Evolutionary conservation across 805 yeast genomes (phyloP), one percentile per base, ranked within the genome.

Genomic region (Yamadazyma tumulicola): DNA sequence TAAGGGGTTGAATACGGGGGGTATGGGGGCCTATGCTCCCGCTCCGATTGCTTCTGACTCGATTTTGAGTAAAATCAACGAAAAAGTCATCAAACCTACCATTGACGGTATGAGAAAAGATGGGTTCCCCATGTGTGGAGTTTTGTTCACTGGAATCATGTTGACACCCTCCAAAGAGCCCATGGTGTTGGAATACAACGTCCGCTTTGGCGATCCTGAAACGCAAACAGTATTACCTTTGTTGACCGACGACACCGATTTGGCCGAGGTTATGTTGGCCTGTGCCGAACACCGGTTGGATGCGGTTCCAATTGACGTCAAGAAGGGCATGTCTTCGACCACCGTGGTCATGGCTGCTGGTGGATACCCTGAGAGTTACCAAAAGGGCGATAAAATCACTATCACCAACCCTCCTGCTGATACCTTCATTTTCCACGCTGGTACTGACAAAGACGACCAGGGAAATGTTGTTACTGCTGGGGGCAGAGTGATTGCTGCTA

Each of bases 21-120:
- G 99, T 45, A 93, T 93, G 99, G 99, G 99, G 45, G 95, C 97
- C 6, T 93, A 93, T 55, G 93, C 97, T 6, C 99, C 99, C 20
- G 95, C 97, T 8, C 98, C 98, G 37, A 72, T 87, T 43, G 97
- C 94, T 13, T 86, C 97, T 13, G 79, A 86, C 2, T 70, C 74
- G 16, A 57, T 93, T 23, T 61, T 89, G 51, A 65, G 72, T 42
- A 70, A 79, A 59, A 88, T 93, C 55, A 79, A 88, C 53, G 66
- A 69, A 31, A 69, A 74, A n/a, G 74, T 94, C 50, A 74, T 94
- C 51, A 79, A 82, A 62, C 97, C 97, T 37, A 85, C 96, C 23
- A 81, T 93, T 52, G 88, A 81, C 50, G 97, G 98, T 39, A 85
- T 93, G 96, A 83, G 99, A 69, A 76, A 72, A 50, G 98, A 91